Conservation (phyloP, 2,329 filamentous ascomycete species). For the Cercospora brassicicola region DNA sequence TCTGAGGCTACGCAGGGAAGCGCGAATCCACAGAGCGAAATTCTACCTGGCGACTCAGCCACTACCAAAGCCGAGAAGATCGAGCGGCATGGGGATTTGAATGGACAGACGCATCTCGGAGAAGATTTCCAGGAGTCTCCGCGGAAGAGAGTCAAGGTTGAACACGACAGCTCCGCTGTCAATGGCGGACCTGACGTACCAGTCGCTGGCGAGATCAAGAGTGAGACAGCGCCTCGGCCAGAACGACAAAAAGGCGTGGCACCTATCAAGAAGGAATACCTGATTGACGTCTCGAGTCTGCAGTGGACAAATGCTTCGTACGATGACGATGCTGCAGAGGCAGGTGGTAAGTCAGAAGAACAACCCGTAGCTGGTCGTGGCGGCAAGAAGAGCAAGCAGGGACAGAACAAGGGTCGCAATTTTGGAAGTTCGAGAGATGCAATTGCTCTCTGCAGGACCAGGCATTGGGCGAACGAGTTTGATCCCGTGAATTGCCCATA, state of each 20-base stretch:
- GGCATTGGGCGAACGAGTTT: constrained; percentile 73
- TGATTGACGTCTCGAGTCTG: constrained; percentile 30
- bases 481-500: constrained; percentile 73
- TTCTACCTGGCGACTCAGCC: constrained; percentile 41
- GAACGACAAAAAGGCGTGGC: constrained; percentile 59
- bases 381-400: constrained; percentile 58
- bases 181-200: constrained; percentile 12
- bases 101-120: constrained; percentile 17
- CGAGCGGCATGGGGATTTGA: constrained; percentile 36
- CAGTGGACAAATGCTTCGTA: constrained; percentile 18
- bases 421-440: constrained; percentile 80
- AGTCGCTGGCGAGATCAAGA: neutral
- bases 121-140: constrained; percentile 35
- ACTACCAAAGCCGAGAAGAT: constrained; percentile 45
- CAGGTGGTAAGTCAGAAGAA: constrained; percentile 48
- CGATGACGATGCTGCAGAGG: constrained; percentile 49
- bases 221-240: constrained; percentile 3
- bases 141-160: constrained; percentile 43
- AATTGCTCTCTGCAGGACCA: constrained; percentile 73
- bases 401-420: constrained; percentile 79
- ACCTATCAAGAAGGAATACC: constrained; percentile 71
- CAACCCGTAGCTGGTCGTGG: constrained; percentile 31
- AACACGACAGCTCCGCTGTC: constrained; percentile 25
- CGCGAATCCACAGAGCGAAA: constrained; percentile 39
- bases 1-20: constrained; percentile 26